Conservation (phyloP, 1,284 basidiomycete species). For the Sanguinoderma infundibulare region DNA sequence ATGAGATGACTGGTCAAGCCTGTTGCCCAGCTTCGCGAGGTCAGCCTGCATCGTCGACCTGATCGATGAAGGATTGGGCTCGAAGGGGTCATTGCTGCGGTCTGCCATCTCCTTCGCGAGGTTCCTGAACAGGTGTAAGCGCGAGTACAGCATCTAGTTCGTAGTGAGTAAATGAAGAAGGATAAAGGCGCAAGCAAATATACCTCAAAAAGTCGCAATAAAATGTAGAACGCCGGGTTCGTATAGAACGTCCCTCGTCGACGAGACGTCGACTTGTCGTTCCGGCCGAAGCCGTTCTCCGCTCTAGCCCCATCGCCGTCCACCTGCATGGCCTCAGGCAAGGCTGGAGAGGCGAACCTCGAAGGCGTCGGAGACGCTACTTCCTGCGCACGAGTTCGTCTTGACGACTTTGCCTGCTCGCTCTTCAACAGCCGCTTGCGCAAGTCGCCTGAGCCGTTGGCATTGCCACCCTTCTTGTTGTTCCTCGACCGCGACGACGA, state of each 20-base stretch:
- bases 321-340: conserved; percentile 47
- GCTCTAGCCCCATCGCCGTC: conserved; percentile 29
- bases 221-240: conserved; percentile 88
- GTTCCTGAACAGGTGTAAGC: conserved; percentile 82
- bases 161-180: not conserved
- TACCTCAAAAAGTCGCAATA: conserved; percentile 87
- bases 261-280: conserved; percentile 37
- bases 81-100: conserved; percentile 33
- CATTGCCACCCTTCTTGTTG: conserved; percentile 42
- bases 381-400: conserved; percentile 60
- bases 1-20: conserved; percentile 40
- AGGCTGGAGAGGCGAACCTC: conserved; percentile 60
- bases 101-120: conserved; percentile 57
- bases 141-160: conserved; percentile 80
- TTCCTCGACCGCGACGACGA: conserved; percentile 41
- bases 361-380: conserved; percentile 45
- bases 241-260: conserved; percentile 80
- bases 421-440: conserved; percentile 78
- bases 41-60: conserved; percentile 38
- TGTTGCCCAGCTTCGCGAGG: conserved; percentile 30
- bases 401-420: conserved; percentile 73
- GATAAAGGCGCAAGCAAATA: conserved; percentile 26
- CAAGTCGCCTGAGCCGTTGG: conserved; percentile 59
- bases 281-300: conserved; percentile 17
- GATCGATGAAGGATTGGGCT: conserved; percentile 36